Evolutionary conservation across 169 alveolate genomes (phyloP).

Genomic region (Plasmodium gonderi): DNA sequence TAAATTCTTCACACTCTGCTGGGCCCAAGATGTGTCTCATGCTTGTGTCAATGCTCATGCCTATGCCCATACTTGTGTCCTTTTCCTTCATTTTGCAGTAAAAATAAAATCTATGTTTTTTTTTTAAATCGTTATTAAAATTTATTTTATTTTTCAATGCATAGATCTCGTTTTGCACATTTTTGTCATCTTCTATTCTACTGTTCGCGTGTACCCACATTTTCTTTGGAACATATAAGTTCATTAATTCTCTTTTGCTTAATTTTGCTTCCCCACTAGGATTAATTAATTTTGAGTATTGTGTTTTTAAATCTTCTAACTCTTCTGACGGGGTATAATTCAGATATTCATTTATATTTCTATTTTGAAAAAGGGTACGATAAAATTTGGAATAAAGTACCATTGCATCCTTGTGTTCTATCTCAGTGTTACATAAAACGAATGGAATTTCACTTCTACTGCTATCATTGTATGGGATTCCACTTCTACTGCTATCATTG

Average conservation of each 20-base stretch:
- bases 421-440: neutral
- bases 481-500: neutral
- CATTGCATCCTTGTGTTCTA: neutral
- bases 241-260: conserved; percentile 28
- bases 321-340: neutral
- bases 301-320: conserved; percentile 17
- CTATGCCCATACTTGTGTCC: neutral
- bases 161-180: conserved; percentile 16
- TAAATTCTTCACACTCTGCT: conserved; percentile 54
- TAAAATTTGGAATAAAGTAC: conserved; percentile 20
- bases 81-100: conserved; percentile 60
- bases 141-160: conserved; percentile 31
- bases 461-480: neutral
- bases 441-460: neutral
- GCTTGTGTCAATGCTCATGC: neutral
- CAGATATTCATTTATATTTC: neutral
- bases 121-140: conserved; percentile 72
- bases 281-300: conserved; percentile 28
- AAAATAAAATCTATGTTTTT: conserved; percentile 58
- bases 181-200: neutral
- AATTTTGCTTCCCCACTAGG: neutral
- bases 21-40: conserved; percentile 18
- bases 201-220: conserved; percentile 30
- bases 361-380: neutral
- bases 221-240: conserved; percentile 60